A percentile compares a stretch with the other conserved stretches of the same genome.
phyloP scores from a whole-genome alignment of 129 eudicot genomes.

The Mikania micrantha region DNA sequence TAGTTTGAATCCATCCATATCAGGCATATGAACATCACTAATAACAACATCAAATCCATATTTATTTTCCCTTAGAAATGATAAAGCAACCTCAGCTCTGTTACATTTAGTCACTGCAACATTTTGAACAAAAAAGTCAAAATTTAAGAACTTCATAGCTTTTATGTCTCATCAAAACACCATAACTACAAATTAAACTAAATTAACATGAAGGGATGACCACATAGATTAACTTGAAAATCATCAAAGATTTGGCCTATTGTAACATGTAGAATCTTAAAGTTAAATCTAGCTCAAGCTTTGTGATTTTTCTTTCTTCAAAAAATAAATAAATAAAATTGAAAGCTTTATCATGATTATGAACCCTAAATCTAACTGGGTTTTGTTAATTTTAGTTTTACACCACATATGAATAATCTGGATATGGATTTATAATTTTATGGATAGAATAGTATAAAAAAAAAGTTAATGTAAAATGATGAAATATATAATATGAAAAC shows the following conservation, averaged over 20 bases:
- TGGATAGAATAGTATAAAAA: constrained; percentile 22
- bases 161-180: not conserved
- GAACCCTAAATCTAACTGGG: constrained; percentile 14
- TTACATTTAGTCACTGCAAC: constrained; percentile 49
- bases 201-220: not conserved
- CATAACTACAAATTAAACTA: not conserved
- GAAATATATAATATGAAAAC: constrained; percentile 18
- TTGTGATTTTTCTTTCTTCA: not conserved
- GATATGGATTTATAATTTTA: not conserved
- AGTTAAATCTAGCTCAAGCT: not conserved
- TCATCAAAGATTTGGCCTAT: constrained; percentile 12
- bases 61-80: constrained; percentile 43
- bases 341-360: not conserved
- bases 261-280: constrained; percentile 6
- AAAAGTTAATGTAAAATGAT: constrained; percentile 4
- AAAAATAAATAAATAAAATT: too few relatives aligned
- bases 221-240: not conserved
- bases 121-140: not conserved
- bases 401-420: constrained; percentile 25
- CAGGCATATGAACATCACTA: constrained; percentile 74
- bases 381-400: not conserved
- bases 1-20: constrained; percentile 70
- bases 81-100: constrained; percentile 48
- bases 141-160: constrained; percentile 6
- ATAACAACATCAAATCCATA: constrained; percentile 57